Evolutionary conservation across 140 eudicot genomes (phyloP).

Genomic region (Senecio squalidus): DNA sequence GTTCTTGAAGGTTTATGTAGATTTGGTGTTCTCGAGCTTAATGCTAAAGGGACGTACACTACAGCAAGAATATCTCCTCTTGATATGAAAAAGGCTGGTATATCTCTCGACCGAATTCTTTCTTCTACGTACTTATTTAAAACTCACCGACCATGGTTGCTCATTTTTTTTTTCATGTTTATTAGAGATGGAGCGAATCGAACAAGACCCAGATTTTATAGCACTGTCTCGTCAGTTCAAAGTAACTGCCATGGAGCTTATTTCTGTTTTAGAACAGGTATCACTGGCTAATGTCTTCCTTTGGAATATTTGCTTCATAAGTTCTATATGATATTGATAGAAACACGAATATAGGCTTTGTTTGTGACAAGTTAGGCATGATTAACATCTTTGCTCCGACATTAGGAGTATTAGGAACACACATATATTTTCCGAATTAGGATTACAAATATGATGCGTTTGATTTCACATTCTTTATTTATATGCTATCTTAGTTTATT

Average conservation of each 20-base stretch:
- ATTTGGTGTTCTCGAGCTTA: slow-evolving; percentile 85
- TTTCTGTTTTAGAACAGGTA: slow-evolving; percentile 98
- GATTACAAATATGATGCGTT: background rate
- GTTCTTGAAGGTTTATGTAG: slow-evolving; percentile 99
- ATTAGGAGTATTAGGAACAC: no score
- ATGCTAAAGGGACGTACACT: slow-evolving; percentile 77
- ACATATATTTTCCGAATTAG: background rate
- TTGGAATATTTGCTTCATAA: background rate
- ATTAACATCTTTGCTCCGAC: no score
- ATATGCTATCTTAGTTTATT: background rate
- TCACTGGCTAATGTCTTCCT: slow-evolving; percentile 3
- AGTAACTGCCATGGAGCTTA: slow-evolving; percentile 92
- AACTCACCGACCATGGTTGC: no score
- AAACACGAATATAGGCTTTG: no score
- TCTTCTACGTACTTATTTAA: slow-evolving; percentile 2
- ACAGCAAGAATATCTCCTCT: slow-evolving; percentile 87
- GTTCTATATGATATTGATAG: no score
- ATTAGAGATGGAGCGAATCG: slow-evolving; percentile 92
- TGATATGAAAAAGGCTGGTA: slow-evolving; percentile 86
- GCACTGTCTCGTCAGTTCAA: slow-evolving; percentile 88
- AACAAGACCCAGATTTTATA: slow-evolving; percentile 85
- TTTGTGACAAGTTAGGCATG: no score
- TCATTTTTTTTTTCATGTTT: no score
- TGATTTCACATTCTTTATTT: background rate
- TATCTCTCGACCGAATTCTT: slow-evolving; percentile 6